Percentiles rank a stretch among this genome's conserved stretches.
Conservation (phyloP, 1,284 basidiomycete genomes). For the Ceratobasidium sp. region DNA sequence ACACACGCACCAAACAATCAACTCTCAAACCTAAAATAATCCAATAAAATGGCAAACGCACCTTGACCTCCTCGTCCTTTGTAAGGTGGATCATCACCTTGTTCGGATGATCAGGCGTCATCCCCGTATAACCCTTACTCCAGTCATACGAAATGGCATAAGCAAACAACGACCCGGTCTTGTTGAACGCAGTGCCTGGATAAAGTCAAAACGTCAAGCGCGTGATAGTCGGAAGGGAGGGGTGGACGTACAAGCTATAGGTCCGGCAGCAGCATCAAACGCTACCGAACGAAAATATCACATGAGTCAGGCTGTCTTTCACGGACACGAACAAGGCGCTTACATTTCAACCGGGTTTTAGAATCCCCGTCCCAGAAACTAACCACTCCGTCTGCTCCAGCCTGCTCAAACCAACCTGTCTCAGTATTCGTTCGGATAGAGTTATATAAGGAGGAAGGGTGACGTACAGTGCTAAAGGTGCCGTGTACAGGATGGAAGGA, state of each 20-base stretch:
- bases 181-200: constrained; percentile 81
- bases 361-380: constrained; percentile 88
- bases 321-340: constrained; percentile 53
- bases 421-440: too few relatives aligned
- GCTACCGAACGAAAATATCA: constrained; percentile 60
- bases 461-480: constrained; percentile 94
- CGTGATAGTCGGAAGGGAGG: constrained; percentile 44
- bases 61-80: constrained; percentile 88
- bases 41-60: not conserved
- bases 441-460: constrained; percentile 51
- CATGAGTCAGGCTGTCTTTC: not conserved
- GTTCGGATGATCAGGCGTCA: constrained; percentile 83
- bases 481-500: constrained; percentile 93
- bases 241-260: constrained; percentile 63
- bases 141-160: constrained; percentile 83
- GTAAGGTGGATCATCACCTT: constrained; percentile 92
- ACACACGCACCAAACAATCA: too few relatives aligned
- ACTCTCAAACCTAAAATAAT: too few relatives aligned
- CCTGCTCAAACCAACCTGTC: not conserved
- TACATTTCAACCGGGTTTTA: constrained; percentile 90
- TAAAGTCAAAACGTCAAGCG: constrained; percentile 51
- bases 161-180: constrained; percentile 67
- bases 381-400: constrained; percentile 44
- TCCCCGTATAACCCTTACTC: constrained; percentile 90
- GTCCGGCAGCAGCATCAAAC: constrained; percentile 76